Percentiles rank a stretch among this genome's conserved stretches.
These are phyloP conservation scores for Lepidium aucheri DNA, from an alignment of 345 rosid genomes.

Conservation along the genomic window DNA sequence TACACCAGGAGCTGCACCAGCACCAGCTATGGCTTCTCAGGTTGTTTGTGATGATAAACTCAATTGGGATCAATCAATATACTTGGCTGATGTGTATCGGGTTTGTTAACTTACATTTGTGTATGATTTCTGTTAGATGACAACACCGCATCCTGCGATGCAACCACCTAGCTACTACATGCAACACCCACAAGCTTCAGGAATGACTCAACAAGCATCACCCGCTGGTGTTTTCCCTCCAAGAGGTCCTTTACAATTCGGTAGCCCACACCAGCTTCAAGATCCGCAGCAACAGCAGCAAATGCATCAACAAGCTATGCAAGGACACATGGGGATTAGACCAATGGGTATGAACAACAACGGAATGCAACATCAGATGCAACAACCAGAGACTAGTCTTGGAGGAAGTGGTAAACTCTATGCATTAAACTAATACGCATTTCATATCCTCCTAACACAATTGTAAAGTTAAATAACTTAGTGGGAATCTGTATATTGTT, in stretches of 20 bases:
- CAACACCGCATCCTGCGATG: constrained; percentile 62
- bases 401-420: constrained; percentile 36
- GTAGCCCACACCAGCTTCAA: constrained; percentile 63
- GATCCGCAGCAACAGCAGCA: constrained; percentile 42
- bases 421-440: not conserved
- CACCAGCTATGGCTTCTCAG: constrained; percentile 65
- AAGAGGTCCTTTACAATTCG: constrained; percentile 65
- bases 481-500: too few relatives aligned
- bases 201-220: constrained; percentile 44
- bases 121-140: constrained; percentile 46
- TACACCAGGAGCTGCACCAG: constrained; percentile 22
- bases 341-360: constrained; percentile 38
- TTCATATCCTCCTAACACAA: not conserved
- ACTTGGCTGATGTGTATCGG: too few relatives aligned
- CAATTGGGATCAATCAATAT: not conserved
- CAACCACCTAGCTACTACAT: constrained; percentile 52
- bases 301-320: constrained; percentile 43
- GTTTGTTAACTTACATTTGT: not conserved
- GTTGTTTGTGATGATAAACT: constrained; percentile 17
- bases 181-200: constrained; percentile 72
- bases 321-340: constrained; percentile 82
- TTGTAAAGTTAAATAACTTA: not conserved
- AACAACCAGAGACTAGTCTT: constrained; percentile 37
- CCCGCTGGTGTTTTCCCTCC: constrained; percentile 50
- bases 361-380: constrained; percentile 43